Percentiles rank a stretch among this genome's conserved stretches.
Evolutionary conservation across 1,139 yeast species (phyloP).

Genomic region (Eremothecium sinecaudum): DNA sequence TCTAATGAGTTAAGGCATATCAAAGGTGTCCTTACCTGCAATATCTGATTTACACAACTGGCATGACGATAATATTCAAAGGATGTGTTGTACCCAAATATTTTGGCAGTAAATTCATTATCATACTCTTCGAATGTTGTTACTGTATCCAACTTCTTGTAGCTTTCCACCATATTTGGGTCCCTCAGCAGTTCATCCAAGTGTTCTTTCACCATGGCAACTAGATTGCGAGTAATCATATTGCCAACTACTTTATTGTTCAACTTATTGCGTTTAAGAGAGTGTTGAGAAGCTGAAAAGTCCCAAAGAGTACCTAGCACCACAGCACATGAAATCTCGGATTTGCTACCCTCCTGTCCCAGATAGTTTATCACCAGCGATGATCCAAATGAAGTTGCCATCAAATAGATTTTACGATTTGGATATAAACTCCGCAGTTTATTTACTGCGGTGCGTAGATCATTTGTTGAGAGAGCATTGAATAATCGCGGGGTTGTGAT

Average conservation of each 20-base stretch:
- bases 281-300: constrained; percentile 39
- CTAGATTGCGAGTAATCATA: constrained; percentile 43
- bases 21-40: constrained; percentile 45
- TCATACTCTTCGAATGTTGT: constrained; percentile 40
- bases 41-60: constrained; percentile 42
- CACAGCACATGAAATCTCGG: constrained; percentile 41
- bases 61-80: constrained; percentile 47
- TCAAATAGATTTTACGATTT: constrained; percentile 40
- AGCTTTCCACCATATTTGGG: constrained; percentile 13
- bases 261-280: constrained; percentile 35
- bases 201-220: constrained; percentile 39
- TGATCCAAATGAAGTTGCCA: constrained; percentile 53
- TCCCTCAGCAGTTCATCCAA: constrained; percentile 32
- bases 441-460: constrained; percentile 45
- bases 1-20: constrained; percentile 43
- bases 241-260: constrained; percentile 47
- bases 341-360: constrained; percentile 40
- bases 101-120: constrained; percentile 42
- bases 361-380: constrained; percentile 46
- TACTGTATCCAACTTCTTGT: constrained; percentile 14
- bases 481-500: constrained; percentile 51
- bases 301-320: constrained; percentile 53
- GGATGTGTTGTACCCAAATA: constrained; percentile 47
- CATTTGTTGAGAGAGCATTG: constrained; percentile 57
- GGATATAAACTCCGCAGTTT: constrained; percentile 41